phyloP scores from a whole-genome alignment of 352 stramenopile species.

The Phytophthora idaei region DNA sequence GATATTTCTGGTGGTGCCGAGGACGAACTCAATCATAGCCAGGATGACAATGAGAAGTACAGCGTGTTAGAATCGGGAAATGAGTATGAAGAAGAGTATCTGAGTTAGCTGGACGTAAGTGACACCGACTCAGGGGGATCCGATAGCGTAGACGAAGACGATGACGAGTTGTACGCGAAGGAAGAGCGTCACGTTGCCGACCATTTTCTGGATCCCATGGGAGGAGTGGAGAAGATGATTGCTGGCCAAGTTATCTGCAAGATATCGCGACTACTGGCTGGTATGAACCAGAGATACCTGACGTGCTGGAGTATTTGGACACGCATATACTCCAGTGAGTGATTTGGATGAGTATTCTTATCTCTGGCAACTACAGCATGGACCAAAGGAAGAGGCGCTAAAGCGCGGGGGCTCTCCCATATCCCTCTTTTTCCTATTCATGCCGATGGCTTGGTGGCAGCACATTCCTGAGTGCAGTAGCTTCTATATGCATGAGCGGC shows the following conservation, averaged over 20 bases:
- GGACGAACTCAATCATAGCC: background rate
- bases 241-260: constrained; percentile 13
- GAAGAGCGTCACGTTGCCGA: constrained; percentile 15
- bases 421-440: constrained; percentile 16
- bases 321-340: background rate
- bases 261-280: constrained; percentile 2
- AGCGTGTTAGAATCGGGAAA: background rate
- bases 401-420: constrained; percentile 4
- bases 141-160: constrained; percentile 6
- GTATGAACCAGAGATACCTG: background rate
- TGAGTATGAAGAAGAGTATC: background rate
- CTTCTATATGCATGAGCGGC: constrained; percentile 19
- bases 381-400: background rate
- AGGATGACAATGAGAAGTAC: background rate
- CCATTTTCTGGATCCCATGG: constrained; percentile 1
- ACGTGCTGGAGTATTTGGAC: constrained; percentile 2
- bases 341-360: constrained; percentile 1
- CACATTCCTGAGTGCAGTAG: constrained; percentile 18
- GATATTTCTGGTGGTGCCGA: background rate
- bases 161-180: background rate
- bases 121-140: background rate
- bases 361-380: background rate
- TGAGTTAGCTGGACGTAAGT: constrained; percentile 8
- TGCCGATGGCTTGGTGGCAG: constrained; percentile 16
- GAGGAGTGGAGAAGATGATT: constrained; percentile 1